phyloP scores from a whole-genome alignment of 176 grass and related monocot genomes.

The Oryza punctata region DNA sequence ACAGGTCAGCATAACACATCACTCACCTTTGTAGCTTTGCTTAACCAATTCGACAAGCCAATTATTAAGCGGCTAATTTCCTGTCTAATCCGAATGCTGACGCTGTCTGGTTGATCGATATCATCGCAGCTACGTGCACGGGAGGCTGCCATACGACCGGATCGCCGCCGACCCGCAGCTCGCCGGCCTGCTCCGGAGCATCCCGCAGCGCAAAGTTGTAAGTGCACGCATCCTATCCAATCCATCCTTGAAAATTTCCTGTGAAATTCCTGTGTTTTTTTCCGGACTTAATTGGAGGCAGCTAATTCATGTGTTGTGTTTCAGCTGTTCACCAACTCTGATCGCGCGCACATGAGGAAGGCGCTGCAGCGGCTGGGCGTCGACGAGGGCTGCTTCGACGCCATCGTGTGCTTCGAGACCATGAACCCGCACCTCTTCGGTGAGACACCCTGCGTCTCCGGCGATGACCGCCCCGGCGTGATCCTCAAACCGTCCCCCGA shows the following conservation, averaged over 20 bases:
- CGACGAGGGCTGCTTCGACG: conserved; percentile 64
- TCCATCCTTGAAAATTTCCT: neutral
- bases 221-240: neutral
- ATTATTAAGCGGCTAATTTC: neutral
- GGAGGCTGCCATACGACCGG: conserved; percentile 68
- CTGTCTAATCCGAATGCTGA: neutral
- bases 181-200: conserved; percentile 57
- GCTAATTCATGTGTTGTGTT: neutral
- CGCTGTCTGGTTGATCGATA: neutral
- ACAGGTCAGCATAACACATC: conserved; percentile 59
- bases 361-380: conserved; percentile 66
- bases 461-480: conserved; percentile 25
- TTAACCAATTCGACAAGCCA: neutral
- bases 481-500: conserved; percentile 69
- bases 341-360: conserved; percentile 60
- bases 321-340: conserved; percentile 96
- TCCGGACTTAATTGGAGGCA: neutral
- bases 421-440: conserved; percentile 86
- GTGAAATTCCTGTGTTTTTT: neutral
- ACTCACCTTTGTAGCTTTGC: neutral
- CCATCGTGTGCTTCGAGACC: conserved; percentile 92
- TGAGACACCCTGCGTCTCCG: neutral
- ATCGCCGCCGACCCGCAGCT: conserved; percentile 71
- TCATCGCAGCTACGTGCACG: conserved; percentile 82
- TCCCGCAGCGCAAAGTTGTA: conserved; percentile 86